A percentile compares a stretch with the other conserved stretches of the same genome.
phyloP scores from a whole-genome alignment of 2,329 filamentous ascomycete species.

The Nigrospora sphaerica region DNA sequence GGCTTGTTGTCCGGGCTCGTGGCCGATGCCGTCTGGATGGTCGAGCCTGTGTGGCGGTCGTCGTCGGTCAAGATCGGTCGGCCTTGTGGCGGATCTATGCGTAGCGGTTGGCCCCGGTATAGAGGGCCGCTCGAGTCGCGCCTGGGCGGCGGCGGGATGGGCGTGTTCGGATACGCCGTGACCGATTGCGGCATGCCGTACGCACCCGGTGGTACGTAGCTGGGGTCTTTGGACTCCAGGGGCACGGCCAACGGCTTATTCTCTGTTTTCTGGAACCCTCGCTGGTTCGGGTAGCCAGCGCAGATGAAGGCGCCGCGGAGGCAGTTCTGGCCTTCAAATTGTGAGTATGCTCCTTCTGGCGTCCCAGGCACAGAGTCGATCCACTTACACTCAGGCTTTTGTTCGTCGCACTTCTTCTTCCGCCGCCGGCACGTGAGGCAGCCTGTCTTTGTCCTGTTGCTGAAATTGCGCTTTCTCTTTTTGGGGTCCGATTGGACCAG shows the following conservation, averaged over 20 bases:
- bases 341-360: not conserved
- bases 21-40: slow-evolving; percentile 41
- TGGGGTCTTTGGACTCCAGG: slow-evolving; percentile 75
- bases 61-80: slow-evolving; percentile 49
- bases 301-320: slow-evolving; percentile 84
- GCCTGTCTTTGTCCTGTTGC: slow-evolving; percentile 91
- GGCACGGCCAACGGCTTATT: slow-evolving; percentile 62
- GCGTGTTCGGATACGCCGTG: slow-evolving; percentile 20
- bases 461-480: slow-evolving; percentile 75
- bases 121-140: slow-evolving; percentile 45
- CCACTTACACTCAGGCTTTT: slow-evolving; percentile 79
- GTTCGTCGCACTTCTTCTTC: slow-evolving; percentile 98
- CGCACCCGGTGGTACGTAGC: slow-evolving; percentile 52
- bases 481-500: slow-evolving; percentile 54
- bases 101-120: slow-evolving; percentile 54
- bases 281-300: slow-evolving; percentile 79
- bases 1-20: slow-evolving; percentile 55
- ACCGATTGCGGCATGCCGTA: slow-evolving; percentile 52
- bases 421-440: slow-evolving; percentile 86
- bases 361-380: not conserved
- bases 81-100: slow-evolving; percentile 57
- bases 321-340: slow-evolving; percentile 70
- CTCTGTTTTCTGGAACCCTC: slow-evolving; percentile 74
- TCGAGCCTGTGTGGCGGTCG: slow-evolving; percentile 52
- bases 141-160: slow-evolving; percentile 27